Conservation (phyloP, 2,329 filamentous ascomycete genomes). For the Stachybotrys elegans region DNA sequence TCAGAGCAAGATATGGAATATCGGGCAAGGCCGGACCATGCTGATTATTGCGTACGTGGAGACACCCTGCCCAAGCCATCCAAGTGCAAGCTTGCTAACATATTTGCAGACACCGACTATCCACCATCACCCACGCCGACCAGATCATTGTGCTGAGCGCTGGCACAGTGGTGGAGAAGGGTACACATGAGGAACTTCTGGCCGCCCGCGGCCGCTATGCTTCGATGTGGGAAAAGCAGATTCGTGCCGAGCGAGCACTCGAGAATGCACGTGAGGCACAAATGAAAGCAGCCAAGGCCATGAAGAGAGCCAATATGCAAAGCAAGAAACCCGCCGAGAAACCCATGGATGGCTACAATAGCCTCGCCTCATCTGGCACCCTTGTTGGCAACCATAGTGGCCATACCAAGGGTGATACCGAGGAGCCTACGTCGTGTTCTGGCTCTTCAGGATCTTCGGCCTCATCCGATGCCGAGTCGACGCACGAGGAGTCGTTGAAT, state of each 20-base stretch:
- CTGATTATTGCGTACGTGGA: constrained; percentile 81
- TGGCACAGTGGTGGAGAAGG: constrained; percentile 72
- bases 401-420: constrained; percentile 23
- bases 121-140: constrained; percentile 80
- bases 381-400: constrained; percentile 25
- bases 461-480: constrained; percentile 33
- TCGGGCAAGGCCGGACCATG: constrained; percentile 83
- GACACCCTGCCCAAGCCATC: neutral
- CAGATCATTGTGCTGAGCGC: constrained; percentile 76
- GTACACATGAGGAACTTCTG: constrained; percentile 74
- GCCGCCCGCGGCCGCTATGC: constrained; percentile 67
- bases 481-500: constrained; percentile 24
- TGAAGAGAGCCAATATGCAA: constrained; percentile 46
- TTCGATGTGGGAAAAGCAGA: constrained; percentile 88
- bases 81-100: constrained; percentile 12
- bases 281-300: constrained; percentile 26
- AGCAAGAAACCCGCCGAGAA: constrained; percentile 33
- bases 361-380: constrained; percentile 39
- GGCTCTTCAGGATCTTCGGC: constrained; percentile 17
- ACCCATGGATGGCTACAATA: constrained; percentile 40
- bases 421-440: constrained; percentile 22
- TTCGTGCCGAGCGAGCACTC: constrained; percentile 64
- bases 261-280: constrained; percentile 30
- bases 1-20: constrained; percentile 74
- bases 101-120: constrained; percentile 63